Evolutionary conservation across 176 grass and related monocot species (phyloP), one percentile per base, ranked within the genome.

Genomic region (Zizania latifolia): DNA sequence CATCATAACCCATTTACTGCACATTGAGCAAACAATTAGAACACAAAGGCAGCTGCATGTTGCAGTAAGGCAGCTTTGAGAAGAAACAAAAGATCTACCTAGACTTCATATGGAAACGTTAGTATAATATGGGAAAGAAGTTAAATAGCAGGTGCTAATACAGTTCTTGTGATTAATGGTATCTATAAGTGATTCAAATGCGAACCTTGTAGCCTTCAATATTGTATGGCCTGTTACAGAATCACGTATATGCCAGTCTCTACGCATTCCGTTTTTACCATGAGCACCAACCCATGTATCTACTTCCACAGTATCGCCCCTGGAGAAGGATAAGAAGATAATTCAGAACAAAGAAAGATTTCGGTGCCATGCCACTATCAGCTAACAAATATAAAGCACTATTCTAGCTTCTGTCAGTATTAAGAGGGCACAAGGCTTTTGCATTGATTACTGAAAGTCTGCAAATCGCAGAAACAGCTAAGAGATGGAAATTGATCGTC

Each of bases 1-100:
- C 92, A 99, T 99, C 89, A 95, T 92, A 59, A 99, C 96, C 96
- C 96, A 99, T 79, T 95, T 77, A 74, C 92, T 99, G 85, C 62
- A 82, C 12, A 67, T 66, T 44, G 17, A 65, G 41, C 36, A 33
- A 3, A 21, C 53, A 81, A 51, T 78, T 66, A 48, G 80, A 72
- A 91, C 6, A 68, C 34, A 70, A 41, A 22, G 43, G 61, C 13
- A 8, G 22, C 2, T 39, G 24, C 44, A 23, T 68, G 16, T 51
- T 19, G 2, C 13, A 19, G 14, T 1, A n/a, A n/a, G n/a, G n/a
- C n/a, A n/a, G 63, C 27, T 60, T 43, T 41, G 19, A 64, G 15
- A 67, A 65, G 27, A 38, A 19, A 48, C 13, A 40, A 8, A 5
- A 74, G n/a, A n/a, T n/a, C n/a, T n/a, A n/a, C n/a, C n/a, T n/a